A percentile compares a stretch with the other conserved stretches of the same genome.
phyloP scores from a whole-genome alignment of 2,329 filamentous ascomycete species.

The Magnaporthiopsis rhizophila region DNA sequence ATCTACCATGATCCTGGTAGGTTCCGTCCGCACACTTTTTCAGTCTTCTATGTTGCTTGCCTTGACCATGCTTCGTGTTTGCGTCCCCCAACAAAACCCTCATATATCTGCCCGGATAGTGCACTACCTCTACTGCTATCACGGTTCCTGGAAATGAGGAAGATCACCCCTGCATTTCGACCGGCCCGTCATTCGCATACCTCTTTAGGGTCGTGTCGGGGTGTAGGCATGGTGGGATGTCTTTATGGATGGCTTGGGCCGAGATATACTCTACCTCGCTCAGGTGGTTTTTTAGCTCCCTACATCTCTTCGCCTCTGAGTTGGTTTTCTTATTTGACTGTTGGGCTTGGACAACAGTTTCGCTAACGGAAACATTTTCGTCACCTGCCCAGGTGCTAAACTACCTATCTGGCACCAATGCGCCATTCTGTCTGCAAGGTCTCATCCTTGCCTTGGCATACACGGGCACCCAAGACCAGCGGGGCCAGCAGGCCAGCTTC shows the following conservation, averaged over 20 bases:
- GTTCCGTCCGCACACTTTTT: slow-evolving; percentile 29
- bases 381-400: slow-evolving; percentile 36
- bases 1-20: slow-evolving; percentile 67
- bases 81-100: slow-evolving; percentile 25
- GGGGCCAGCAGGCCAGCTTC: slow-evolving; percentile 66
- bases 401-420: slow-evolving; percentile 39
- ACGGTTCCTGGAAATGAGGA: slow-evolving; percentile 79
- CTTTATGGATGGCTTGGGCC: slow-evolving; percentile 61
- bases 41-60: slow-evolving; percentile 10
- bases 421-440: slow-evolving; percentile 46
- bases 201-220: slow-evolving; percentile 49
- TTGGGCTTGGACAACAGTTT: slow-evolving; percentile 5
- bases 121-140: slow-evolving; percentile 56
- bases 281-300: slow-evolving; percentile 54
- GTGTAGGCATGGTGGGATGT: slow-evolving; percentile 70
- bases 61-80: slow-evolving; percentile 36
- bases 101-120: slow-evolving; percentile 76
- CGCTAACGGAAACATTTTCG: slow-evolving; percentile 9
- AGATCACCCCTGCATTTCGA: slow-evolving; percentile 63
- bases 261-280: slow-evolving; percentile 44
- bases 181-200: slow-evolving; percentile 61
- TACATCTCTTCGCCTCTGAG: slow-evolving; percentile 38
- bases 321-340: background rate
- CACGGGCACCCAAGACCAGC: slow-evolving; percentile 79
- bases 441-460: slow-evolving; percentile 76